phyloP scores from a whole-genome alignment of 139 green algal species.

The Coelastrella sp. region DNA sequence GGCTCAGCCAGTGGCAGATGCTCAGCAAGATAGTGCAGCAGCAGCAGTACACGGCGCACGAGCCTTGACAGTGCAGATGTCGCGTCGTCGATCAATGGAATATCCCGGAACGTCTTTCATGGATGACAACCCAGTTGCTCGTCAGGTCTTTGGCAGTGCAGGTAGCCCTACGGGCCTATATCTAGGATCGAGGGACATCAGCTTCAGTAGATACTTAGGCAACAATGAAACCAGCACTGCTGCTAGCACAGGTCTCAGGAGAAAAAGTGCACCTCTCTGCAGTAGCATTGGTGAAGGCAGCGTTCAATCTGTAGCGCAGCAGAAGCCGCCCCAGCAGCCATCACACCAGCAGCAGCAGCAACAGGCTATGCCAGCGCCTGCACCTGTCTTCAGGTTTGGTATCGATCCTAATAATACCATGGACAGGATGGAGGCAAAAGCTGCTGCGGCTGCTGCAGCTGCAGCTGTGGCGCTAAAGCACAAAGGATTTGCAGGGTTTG shows the following conservation, averaged over 20 bases:
- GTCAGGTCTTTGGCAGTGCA: too few species aligned
- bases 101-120: too few species aligned
- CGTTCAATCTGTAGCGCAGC: background rate
- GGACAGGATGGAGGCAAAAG: background rate
- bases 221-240: too few species aligned
- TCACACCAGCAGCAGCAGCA: conserved; percentile 34
- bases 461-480: conserved; percentile 23
- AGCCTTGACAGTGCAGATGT: too few species aligned
- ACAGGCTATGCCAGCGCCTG: background rate
- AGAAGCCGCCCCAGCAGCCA: background rate
- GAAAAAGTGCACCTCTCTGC: too few species aligned
- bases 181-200: too few species aligned
- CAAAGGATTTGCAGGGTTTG: background rate
- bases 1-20: background rate
- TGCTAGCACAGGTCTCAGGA: too few species aligned
- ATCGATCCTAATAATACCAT: background rate
- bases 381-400: conserved; percentile 32
- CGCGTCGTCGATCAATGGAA: too few species aligned
- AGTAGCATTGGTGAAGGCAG: background rate
- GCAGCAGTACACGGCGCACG: background rate
- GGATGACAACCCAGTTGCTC: too few species aligned
- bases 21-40: background rate
- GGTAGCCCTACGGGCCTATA: too few species aligned
- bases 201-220: too few species aligned
- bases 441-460: conserved; percentile 27